Conservation (phyloP, 164 flowering plant species). For the Nymphaea thermarum region DNA sequence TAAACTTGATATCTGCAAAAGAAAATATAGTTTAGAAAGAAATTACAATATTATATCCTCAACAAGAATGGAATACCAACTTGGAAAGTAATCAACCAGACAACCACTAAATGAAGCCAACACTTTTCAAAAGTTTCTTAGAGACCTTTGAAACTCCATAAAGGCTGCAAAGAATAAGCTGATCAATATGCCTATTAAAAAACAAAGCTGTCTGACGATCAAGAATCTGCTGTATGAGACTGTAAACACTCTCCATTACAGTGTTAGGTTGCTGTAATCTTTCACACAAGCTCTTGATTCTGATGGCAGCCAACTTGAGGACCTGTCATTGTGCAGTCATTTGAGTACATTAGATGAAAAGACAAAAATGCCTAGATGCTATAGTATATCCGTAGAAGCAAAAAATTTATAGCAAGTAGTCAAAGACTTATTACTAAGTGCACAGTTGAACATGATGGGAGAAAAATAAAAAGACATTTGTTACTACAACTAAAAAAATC, state of each 20-base stretch:
- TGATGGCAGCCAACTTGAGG: constrained; percentile 84
- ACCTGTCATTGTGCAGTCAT: constrained; percentile 29
- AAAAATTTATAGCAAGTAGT: not conserved
- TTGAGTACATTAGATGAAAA: not conserved
- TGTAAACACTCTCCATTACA: constrained; percentile 68
- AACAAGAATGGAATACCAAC: not conserved
- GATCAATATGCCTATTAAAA: constrained; percentile 91
- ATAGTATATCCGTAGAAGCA: not conserved
- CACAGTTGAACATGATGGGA: not conserved
- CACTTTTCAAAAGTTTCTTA: not conserved
- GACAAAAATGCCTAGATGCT: not conserved
- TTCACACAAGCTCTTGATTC: constrained; percentile 94
- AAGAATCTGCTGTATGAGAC: constrained; percentile 75
- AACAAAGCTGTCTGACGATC: constrained; percentile 58
- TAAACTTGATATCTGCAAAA: constrained; percentile 72
- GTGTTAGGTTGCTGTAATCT: constrained; percentile 71
- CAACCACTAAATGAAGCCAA: not conserved
- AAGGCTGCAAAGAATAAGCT: constrained; percentile 84
- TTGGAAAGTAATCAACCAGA: not conserved
- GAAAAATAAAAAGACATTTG: too few species aligned
- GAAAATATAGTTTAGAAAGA: constrained; percentile 2
- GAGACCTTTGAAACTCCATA: constrained; percentile 92
- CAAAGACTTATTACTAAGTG: not conserved
- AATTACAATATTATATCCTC: too few species aligned
- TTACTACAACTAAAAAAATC: too few species aligned